Conservation (phyloP, 2,329 filamentous ascomycete genomes). For the Zasmidium cellare region DNA sequence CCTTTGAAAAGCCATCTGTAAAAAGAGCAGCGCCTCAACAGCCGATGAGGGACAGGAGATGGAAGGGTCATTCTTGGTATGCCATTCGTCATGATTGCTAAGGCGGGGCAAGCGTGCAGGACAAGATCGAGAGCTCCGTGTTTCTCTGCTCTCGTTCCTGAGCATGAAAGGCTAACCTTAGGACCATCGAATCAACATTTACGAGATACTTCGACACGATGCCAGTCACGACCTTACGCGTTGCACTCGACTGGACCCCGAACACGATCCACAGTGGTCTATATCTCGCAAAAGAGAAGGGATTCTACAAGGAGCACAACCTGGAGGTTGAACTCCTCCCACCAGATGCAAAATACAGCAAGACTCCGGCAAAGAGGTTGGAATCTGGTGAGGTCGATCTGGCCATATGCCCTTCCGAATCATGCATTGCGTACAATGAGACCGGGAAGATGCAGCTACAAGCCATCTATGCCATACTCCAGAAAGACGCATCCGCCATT, state of each 20-base stretch:
- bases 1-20: too few species aligned
- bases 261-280: slow-evolving; percentile 37
- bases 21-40: too few species aligned
- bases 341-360: slow-evolving; percentile 29
- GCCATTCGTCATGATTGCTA: background rate
- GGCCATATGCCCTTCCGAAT: slow-evolving; percentile 35
- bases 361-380: slow-evolving; percentile 32
- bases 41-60: too few species aligned
- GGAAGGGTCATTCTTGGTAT: background rate
- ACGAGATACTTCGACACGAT: slow-evolving; percentile 7
- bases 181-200: background rate
- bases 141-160: too few species aligned
- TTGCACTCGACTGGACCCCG: slow-evolving; percentile 37
- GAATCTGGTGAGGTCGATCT: slow-evolving; percentile 31
- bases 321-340: slow-evolving; percentile 32
- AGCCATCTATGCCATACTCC: slow-evolving; percentile 36
- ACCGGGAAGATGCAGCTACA: slow-evolving; percentile 30
- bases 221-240: slow-evolving; percentile 23
- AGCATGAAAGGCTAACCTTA: too few species aligned
- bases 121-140: background rate
- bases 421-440: slow-evolving; percentile 35
- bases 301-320: slow-evolving; percentile 24
- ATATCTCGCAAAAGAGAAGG: slow-evolving; percentile 26
- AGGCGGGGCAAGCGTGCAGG: background rate
- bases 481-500: slow-evolving; percentile 34